Evolutionary conservation across 805 yeast species (phyloP).

Genomic region (Crinitomyces ghanaensis): DNA sequence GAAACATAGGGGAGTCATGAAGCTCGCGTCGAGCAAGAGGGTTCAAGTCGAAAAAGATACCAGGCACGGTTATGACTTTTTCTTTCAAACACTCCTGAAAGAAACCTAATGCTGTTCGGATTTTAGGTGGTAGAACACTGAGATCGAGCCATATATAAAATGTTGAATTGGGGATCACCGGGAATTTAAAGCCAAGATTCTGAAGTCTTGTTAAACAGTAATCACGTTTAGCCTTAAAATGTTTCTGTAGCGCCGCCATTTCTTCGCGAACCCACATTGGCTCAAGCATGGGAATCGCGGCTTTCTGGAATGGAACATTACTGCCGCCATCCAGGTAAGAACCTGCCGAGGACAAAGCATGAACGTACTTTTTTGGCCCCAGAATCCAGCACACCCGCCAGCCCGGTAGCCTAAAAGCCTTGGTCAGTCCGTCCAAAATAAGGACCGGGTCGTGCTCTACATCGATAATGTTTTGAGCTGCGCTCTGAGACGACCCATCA

Average conservation of each 20-base stretch:
- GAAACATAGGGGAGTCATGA: conserved; percentile 49
- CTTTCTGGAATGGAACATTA: conserved; percentile 50
- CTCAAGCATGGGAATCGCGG: conserved; percentile 42
- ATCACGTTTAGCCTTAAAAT: conserved; percentile 47
- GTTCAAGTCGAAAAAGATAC: conserved; percentile 49
- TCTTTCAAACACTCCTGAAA: conserved; percentile 54
- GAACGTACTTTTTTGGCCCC: conserved; percentile 50
- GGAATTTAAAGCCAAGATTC: conserved; percentile 44
- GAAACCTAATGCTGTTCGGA: conserved; percentile 47
- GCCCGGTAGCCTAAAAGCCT: conserved; percentile 51
- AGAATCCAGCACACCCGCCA: conserved; percentile 56
- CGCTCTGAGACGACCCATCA: conserved; percentile 39
- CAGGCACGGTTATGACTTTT: conserved; percentile 49
- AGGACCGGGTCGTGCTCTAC: conserved; percentile 49
- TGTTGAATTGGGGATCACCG: conserved; percentile 43
- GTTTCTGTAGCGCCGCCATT: conserved; percentile 46
- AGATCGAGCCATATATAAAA: conserved; percentile 51
- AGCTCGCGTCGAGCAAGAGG: conserved; percentile 38
- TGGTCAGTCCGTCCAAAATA: conserved; percentile 48
- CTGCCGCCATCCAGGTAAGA: conserved; percentile 52
- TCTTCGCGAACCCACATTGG: conserved; percentile 40
- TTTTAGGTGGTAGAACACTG: conserved; percentile 42
- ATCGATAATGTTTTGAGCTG: conserved; percentile 41
- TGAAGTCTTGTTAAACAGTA: conserved; percentile 38
- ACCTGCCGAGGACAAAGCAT: conserved; percentile 46